phyloP scores from a whole-genome alignment of 805 yeast genomes.

The Saccharomycopsis guyanensis region DNA sequence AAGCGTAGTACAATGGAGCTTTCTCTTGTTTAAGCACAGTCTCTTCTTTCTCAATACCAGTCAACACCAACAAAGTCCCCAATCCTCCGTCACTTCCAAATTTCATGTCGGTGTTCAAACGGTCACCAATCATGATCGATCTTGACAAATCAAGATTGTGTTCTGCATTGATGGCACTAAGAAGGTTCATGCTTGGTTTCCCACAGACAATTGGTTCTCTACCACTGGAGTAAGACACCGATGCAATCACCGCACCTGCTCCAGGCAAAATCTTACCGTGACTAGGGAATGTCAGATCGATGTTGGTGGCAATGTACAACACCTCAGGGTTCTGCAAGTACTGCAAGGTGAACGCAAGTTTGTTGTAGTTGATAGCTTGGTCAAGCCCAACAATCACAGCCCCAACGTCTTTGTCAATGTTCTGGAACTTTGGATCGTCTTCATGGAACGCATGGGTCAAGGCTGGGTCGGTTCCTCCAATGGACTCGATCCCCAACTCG shows the following conservation, averaged over 20 bases:
- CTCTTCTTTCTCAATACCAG: constrained; percentile 82
- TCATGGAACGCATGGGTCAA: constrained; percentile 43
- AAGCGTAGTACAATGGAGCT: constrained; percentile 61
- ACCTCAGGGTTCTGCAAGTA: constrained; percentile 60
- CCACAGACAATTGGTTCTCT: constrained; percentile 87
- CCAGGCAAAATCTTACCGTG: constrained; percentile 85
- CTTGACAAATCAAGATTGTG: constrained; percentile 42
- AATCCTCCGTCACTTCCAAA: constrained; percentile 86
- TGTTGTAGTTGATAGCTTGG: constrained; percentile 67
- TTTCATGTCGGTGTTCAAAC: constrained; percentile 89
- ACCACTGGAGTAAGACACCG: constrained; percentile 68
- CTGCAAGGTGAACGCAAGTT: constrained; percentile 73
- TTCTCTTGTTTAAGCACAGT: constrained; percentile 37
- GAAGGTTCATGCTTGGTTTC: constrained; percentile 84
- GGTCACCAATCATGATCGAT: constrained; percentile 91
- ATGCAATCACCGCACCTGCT: constrained; percentile 85
- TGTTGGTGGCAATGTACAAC: constrained; percentile 85
- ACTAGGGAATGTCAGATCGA: constrained; percentile 90
- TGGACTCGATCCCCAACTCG: constrained; percentile 61
- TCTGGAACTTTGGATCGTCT: constrained; percentile 44
- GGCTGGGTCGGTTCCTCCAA: constrained; percentile 78
- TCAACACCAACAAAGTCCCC: constrained; percentile 78
- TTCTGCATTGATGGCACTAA: constrained; percentile 76
- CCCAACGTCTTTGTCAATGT: constrained; percentile 68
- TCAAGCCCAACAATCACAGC: constrained; percentile 89